Percentiles rank a stretch among this genome's conserved stretches.
Conservation (phyloP, 345 rosid genomes). For the Euphorbia lathyris region DNA sequence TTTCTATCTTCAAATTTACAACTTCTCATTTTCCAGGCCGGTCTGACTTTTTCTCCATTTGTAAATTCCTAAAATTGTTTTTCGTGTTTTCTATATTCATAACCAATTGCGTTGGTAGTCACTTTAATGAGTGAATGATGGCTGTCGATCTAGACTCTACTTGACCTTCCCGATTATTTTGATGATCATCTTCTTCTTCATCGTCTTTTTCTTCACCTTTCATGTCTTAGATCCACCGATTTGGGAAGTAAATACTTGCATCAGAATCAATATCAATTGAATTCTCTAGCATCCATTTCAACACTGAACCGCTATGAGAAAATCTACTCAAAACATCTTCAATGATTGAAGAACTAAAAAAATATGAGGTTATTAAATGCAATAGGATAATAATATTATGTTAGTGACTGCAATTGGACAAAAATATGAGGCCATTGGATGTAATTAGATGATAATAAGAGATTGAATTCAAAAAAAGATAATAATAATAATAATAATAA, state of each 20-base stretch:
- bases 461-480: too few species aligned
- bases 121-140: slow-evolving; percentile 26
- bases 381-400: too few species aligned
- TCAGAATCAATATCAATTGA: slow-evolving; percentile 36
- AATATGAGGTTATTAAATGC: too few species aligned
- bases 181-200: background rate
- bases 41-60: slow-evolving; percentile 35
- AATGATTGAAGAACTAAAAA: slow-evolving; percentile 48
- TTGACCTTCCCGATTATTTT: slow-evolving; percentile 16
- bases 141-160: slow-evolving; percentile 40
- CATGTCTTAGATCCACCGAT: too few species aligned
- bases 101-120: slow-evolving; percentile 30
- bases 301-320: slow-evolving; percentile 7
- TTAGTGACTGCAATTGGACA: too few species aligned
- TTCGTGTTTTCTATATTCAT: slow-evolving; percentile 24
- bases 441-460: too few species aligned
- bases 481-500: too few species aligned
- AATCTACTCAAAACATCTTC: slow-evolving; percentile 24
- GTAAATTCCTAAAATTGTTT: slow-evolving; percentile 27
- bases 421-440: too few species aligned
- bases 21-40: too few species aligned
- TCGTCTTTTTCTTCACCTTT: background rate
- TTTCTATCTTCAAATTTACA: too few species aligned
- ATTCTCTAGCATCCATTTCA: slow-evolving; percentile 40
- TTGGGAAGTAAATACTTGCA: slow-evolving; percentile 43